Evolutionary conservation across 768 basidiomycete species (phyloP), one percentile per base, ranked within the genome.

Genomic region (Leucogyrophana mollusca): DNA sequence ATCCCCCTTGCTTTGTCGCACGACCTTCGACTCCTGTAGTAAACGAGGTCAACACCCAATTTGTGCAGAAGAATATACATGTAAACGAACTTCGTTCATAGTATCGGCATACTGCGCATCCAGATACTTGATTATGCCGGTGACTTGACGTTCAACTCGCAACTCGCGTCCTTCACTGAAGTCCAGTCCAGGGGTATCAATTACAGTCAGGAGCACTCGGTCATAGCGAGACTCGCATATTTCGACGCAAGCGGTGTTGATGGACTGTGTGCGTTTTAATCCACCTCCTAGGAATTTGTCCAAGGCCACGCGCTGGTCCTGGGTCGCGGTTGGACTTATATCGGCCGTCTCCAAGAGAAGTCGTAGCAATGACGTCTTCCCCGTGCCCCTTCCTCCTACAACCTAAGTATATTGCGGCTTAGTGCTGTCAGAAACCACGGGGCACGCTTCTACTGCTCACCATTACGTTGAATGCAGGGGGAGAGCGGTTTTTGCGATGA

Each of bases 401-500:
- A 92, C 87, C 90, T 91, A 52, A 9, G 16, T 33, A 40, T 41
- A 30, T 33, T 16, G 25, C 49, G 18, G 49, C 25, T 52, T 17
- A 55, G 45, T 44, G 34, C 20, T 25, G 13, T 47, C 25, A 22
- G 27, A 33, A 20, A n/a, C n/a, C 17, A 2, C 8, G n/a, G 4
- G 3, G 4, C 1, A 13, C n/a, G 14, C 23, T 8, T 32, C 16
- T 6, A 6, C 9, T 30, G 56, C 73, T 46, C 53, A 89, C 89
- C 89, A 92, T 90, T 43, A 93, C 68, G 60, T 93, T 93, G 71
- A 93, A 91, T 3, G 87, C 87, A 5, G 89, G 86, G 11, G 87
- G 77, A 13, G 78, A 65, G 47, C 84, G 78, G 52, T 73, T 70
- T 56, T 85, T 78, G 57, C 84, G 78, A 60, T 87, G 85, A 54